Evolutionary conservation across 1,284 basidiomycete genomes (phyloP).

Genomic region (Irpex sp.): DNA sequence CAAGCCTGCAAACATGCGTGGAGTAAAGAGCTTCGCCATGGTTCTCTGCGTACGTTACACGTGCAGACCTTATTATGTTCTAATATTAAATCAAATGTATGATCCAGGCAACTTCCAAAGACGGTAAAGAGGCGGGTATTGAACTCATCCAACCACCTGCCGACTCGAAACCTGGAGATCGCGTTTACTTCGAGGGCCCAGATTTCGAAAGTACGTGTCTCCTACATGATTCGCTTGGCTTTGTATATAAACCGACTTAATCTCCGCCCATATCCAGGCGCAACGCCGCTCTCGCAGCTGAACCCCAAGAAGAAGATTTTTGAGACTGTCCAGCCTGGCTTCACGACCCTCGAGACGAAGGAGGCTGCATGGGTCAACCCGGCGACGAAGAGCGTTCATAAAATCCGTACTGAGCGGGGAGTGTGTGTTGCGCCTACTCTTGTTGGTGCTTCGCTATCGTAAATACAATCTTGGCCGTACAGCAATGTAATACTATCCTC

Average conservation of each 20-base stretch:
- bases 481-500: not conserved
- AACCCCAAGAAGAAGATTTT: constrained; percentile 99
- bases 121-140: constrained; percentile 88
- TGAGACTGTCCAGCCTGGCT: constrained; percentile 92
- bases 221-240: not conserved
- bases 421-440: constrained; percentile 79
- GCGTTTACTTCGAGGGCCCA: constrained; percentile 89
- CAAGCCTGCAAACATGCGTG: constrained; percentile 94
- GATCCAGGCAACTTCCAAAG: constrained; percentile 77
- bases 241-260: not conserved
- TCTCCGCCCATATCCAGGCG: constrained; percentile 40
- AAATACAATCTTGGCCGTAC: constrained; percentile 18
- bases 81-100: not conserved
- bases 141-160: constrained; percentile 87
- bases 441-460: constrained; percentile 86
- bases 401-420: constrained; percentile 83
- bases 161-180: constrained; percentile 86
- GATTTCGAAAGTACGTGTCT: constrained; percentile 69
- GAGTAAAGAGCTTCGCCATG: constrained; percentile 96
- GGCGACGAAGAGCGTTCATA: constrained; percentile 75
- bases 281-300: constrained; percentile 73
- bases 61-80: not conserved
- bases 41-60: constrained; percentile 73
- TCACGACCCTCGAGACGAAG: constrained; percentile 80
- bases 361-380: constrained; percentile 94